phyloP scores from a whole-genome alignment of 2,329 filamentous ascomycete species.

The Phialocephala subalpina region DNA sequence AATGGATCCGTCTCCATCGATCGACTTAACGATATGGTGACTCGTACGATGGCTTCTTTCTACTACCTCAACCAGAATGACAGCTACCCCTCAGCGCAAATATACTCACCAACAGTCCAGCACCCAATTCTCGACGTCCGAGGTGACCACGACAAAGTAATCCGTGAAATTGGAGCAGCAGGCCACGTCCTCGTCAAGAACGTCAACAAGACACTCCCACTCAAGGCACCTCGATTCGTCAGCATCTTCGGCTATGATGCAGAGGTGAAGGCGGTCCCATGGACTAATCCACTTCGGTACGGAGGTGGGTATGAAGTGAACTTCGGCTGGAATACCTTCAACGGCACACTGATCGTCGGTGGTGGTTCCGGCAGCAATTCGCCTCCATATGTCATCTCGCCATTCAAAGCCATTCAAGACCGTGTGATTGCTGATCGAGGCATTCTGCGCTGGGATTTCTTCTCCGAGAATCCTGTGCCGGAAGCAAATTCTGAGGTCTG shows the following conservation, averaged over 20 bases:
- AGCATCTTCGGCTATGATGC: constrained; percentile 69
- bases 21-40: constrained; percentile 72
- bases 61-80: constrained; percentile 63
- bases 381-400: constrained; percentile 56
- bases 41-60: constrained; percentile 62
- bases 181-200: constrained; percentile 73
- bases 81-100: constrained; percentile 46
- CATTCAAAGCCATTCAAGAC: constrained; percentile 61
- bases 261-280: constrained; percentile 19
- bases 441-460: constrained; percentile 66
- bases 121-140: constrained; percentile 75
- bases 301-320: constrained; percentile 17
- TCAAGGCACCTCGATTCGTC: constrained; percentile 56
- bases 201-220: constrained; percentile 59
- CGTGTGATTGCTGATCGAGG: constrained; percentile 62
- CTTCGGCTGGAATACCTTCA: constrained; percentile 44
- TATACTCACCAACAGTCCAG: constrained; percentile 2
- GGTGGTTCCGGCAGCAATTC: constrained; percentile 56
- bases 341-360: constrained; percentile 55
- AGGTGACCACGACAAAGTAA: constrained; percentile 71
- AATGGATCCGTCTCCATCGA: constrained; percentile 65
- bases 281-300: constrained; percentile 10
- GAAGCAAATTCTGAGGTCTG: constrained; percentile 68
- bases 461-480: constrained; percentile 48
- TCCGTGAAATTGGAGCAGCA: constrained; percentile 66